phyloP scores from a whole-genome alignment of 2,329 filamentous ascomycete genomes.

The Thermothelomyces thermophilus region DNA sequence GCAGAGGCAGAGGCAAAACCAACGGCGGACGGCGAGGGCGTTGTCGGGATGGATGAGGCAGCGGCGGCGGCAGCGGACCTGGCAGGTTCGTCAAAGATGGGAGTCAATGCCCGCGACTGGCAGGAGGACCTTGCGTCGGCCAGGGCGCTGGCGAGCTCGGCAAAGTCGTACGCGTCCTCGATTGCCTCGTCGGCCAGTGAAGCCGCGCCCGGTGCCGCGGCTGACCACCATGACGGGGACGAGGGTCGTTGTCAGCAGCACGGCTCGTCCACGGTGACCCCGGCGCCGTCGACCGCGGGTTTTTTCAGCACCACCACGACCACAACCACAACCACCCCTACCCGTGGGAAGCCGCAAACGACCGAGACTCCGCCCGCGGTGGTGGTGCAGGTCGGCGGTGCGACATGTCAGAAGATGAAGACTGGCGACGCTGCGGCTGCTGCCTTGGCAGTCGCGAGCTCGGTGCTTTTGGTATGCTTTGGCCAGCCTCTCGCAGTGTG shows the following conservation, averaged over 20 bases:
- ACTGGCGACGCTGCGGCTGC: background rate
- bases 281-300: background rate
- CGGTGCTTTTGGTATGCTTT: background rate
- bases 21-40: too few relatives aligned
- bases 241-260: background rate
- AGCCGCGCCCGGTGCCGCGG: background rate
- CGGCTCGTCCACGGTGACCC: background rate
- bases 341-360: background rate
- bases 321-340: too few relatives aligned
- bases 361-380: background rate
- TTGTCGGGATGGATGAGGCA: too few relatives aligned
- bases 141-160: conserved; percentile 1
- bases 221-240: background rate
- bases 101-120: conserved; percentile 1
- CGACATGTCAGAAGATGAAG: background rate
- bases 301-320: too few relatives aligned
- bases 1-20: too few relatives aligned
- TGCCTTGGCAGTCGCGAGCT: background rate
- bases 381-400: background rate
- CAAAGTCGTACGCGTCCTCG: background rate
- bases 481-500: background rate
- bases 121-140: conserved; percentile 5
- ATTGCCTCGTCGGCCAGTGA: conserved; percentile 5
- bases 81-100: too few relatives aligned
- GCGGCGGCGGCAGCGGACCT: too few relatives aligned